Evolutionary conservation across 352 stramenopile genomes (phyloP).

Genomic region (Hyaloperonospora brassicae): DNA sequence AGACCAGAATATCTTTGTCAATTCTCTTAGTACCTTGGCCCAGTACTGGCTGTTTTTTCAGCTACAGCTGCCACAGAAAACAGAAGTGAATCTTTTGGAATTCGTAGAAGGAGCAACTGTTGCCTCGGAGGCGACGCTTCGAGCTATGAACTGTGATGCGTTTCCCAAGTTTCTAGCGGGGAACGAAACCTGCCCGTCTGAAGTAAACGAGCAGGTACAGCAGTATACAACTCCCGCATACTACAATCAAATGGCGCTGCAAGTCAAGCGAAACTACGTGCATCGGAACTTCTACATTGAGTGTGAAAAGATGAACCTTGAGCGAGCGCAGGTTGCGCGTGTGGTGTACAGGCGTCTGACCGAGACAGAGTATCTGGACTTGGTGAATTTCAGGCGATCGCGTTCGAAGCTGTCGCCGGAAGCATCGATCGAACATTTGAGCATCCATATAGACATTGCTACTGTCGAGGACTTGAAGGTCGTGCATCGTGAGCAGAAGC

Average conservation of each 20-base stretch:
- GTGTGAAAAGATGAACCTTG: slow-evolving; percentile 29
- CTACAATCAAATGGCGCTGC: slow-evolving; percentile 34
- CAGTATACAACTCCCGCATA: slow-evolving; percentile 18
- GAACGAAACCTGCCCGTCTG: slow-evolving; percentile 18
- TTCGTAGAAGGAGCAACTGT: slow-evolving; percentile 34
- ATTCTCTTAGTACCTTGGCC: slow-evolving; percentile 6
- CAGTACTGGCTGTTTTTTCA: slow-evolving; percentile 27
- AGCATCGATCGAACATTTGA: slow-evolving; percentile 33
- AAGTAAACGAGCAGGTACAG: slow-evolving; percentile 17
- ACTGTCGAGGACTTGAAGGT: slow-evolving; percentile 39
- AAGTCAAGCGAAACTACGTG: slow-evolving; percentile 39
- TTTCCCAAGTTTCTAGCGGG: slow-evolving; percentile 32
- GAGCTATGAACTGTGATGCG: slow-evolving; percentile 28
- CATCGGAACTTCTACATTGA: slow-evolving; percentile 34
- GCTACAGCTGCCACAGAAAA: slow-evolving; percentile 31
- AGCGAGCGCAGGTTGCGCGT: slow-evolving; percentile 26
- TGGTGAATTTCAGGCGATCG: slow-evolving; percentile 15
- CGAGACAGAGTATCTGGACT: slow-evolving; percentile 30
- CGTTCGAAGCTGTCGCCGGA: background rate
- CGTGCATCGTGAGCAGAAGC: slow-evolving; percentile 14
- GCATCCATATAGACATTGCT: slow-evolving; percentile 29
- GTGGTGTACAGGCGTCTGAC: slow-evolving; percentile 35
- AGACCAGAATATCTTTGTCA: slow-evolving; percentile 17
- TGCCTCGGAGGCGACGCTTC: slow-evolving; percentile 29
- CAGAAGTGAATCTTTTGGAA: slow-evolving; percentile 33